Evolutionary conservation across 75 land plant species (phyloP), one percentile per base, ranked within the genome.

Genomic region (Picea glauca): DNA sequence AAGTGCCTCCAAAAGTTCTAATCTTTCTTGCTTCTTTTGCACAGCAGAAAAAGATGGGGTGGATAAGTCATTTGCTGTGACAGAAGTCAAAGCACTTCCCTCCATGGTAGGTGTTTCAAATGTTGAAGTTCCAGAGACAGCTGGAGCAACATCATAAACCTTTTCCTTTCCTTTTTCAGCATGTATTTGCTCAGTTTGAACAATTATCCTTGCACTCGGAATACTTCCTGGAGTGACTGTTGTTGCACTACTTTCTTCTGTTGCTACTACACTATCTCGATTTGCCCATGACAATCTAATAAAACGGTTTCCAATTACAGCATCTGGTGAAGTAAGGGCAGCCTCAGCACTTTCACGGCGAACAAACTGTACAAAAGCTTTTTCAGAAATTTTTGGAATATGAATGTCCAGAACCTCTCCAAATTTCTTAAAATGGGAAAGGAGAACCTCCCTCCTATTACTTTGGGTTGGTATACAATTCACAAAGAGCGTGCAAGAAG

Each of bases 291-390:
- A 90, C 12, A 98, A 79, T 68, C 88, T 90, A 74, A 98, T 98
- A 79, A 98, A 98, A 20, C 98, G 92, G 76, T 98, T 98, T 64
- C 99, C 98, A 92, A 95, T 89, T 13, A 98, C 98, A 78, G 98
- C 99, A 87, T 98, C 99, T 61, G 99, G 96, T 74, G 99, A 86
- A 74, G 78, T 78, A 21, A 95, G 82, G 62, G 99, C 98, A 74
- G 94, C 84, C 64, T 93, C 94, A 23, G 99, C 99, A 75, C 91
- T 91, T 76, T 91, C 98, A 60, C 90, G 86, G 50, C 73, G 84
- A 56, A 84, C 81, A 73, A 98, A 95, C 78, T 98, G 99, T 33
- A 98, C 93, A 86, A 98, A 97, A 81, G 99, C 98, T 79, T 85
- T 84, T 78, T 89, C 89, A 80, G 86, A 88, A 72, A 86, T 85